Percentiles rank a stretch among this genome's conserved stretches.
phyloP scores from a whole-genome alignment of 2,329 filamentous ascomycete species.

The Aspergillus aculeatinus region DNA sequence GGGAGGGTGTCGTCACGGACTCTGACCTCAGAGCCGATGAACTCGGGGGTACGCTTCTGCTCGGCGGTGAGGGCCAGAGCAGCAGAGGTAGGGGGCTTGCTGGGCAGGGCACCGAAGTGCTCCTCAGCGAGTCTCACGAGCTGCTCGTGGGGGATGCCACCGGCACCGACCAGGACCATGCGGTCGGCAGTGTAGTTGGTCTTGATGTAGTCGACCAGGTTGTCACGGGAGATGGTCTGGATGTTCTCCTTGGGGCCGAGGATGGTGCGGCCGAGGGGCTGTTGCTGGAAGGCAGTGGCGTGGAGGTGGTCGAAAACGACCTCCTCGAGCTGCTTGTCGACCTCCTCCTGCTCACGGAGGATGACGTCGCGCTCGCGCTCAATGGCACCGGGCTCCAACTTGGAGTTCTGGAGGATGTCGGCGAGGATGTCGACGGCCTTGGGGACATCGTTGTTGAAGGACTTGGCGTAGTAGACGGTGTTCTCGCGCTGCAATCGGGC shows the following conservation, averaged over 20 bases:
- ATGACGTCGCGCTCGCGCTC: slow-evolving; percentile 99
- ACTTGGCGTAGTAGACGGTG: slow-evolving; percentile 99
- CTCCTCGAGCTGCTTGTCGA: slow-evolving; percentile 99
- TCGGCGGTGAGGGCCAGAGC: slow-evolving; percentile 69
- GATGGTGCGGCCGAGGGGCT: slow-evolving; percentile 96
- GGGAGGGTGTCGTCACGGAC: slow-evolving; percentile 95
- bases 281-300: slow-evolving; percentile 94
- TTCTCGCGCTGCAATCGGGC: slow-evolving; percentile 75
- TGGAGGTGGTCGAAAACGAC: slow-evolving; percentile 99
- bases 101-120: slow-evolving; percentile 81
- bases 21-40: slow-evolving; percentile 93
- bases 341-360: slow-evolving; percentile 96
- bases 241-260: slow-evolving; percentile 98
- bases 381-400: slow-evolving; percentile 87
- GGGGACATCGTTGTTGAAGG: slow-evolving; percentile 96
- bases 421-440: slow-evolving; percentile 96
- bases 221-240: slow-evolving; percentile 85
- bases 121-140: slow-evolving; percentile 95
- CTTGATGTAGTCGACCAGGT: slow-evolving; percentile 96
- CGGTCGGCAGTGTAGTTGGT: slow-evolving; percentile 99
- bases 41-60: slow-evolving; percentile 85
- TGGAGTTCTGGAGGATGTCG: slow-evolving; percentile 99
- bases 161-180: slow-evolving; percentile 96
- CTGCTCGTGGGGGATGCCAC: slow-evolving; percentile 89
- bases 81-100: slow-evolving; percentile 70